Evolutionary conservation across 2,329 filamentous ascomycete species (phyloP).

Genomic region (Trichoderma koningiopsis): DNA sequence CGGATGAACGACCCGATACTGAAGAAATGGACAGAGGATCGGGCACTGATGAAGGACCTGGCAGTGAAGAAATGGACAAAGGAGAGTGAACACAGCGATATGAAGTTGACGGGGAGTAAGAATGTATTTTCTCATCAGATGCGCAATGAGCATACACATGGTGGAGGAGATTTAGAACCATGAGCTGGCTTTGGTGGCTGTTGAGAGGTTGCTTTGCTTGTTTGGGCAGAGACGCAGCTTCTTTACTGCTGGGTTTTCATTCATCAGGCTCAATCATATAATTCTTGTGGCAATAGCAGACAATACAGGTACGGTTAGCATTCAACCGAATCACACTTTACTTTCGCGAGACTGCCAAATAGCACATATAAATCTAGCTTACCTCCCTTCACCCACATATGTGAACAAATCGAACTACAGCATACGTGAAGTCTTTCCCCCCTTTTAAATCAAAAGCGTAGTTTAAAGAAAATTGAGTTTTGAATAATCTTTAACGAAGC

Average conservation of each 20-base stretch:
- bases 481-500: background rate
- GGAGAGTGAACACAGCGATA: too few species aligned
- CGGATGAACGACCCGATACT: too few species aligned
- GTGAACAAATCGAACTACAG: background rate
- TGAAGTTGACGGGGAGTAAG: background rate
- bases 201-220: background rate
- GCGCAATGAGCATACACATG: background rate
- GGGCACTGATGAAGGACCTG: too few species aligned
- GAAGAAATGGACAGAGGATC: too few species aligned
- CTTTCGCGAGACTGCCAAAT: background rate
- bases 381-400: background rate
- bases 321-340: background rate
- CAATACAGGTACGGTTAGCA: background rate
- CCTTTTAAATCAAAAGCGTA: too few species aligned
- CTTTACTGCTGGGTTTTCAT: background rate
- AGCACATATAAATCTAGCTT: background rate
- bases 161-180: background rate
- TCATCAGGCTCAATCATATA: background rate
- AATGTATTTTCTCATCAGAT: too few species aligned
- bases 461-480: background rate
- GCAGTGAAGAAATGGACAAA: too few species aligned
- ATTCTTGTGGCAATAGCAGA: background rate
- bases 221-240: background rate
- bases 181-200: background rate
- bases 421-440: background rate